A percentile compares a stretch with the other conserved stretches of the same genome.
Evolutionary conservation across 768 basidiomycete genomes (phyloP).

Genomic region (Kwoniella pini): DNA sequence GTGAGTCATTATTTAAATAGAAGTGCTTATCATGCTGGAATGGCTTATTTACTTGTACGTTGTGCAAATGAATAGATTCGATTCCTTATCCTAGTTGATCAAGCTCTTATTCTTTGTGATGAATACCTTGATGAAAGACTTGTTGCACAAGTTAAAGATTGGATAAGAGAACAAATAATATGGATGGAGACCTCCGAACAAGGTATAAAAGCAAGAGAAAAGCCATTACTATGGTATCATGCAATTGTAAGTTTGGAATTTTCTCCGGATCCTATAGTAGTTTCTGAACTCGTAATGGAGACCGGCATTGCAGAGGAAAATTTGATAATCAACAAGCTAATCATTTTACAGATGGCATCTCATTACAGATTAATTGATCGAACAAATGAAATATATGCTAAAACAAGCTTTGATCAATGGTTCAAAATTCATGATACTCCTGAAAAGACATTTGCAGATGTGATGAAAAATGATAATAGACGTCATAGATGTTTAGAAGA

Average conservation of each 20-base stretch:
- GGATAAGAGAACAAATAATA: background rate
- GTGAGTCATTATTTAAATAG: background rate
- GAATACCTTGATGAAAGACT: background rate
- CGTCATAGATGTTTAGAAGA: slow-evolving; percentile 4
- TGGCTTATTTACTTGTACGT: background rate
- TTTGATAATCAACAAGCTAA: too few species aligned
- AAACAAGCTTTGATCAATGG: background rate
- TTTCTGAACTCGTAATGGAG: too few species aligned
- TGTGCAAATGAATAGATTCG: background rate
- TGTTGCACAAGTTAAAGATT: background rate
- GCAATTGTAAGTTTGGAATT: slow-evolving; percentile 2
- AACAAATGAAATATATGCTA: background rate
- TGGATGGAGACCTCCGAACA: slow-evolving; percentile 13
- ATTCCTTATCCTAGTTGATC: slow-evolving; percentile 9
- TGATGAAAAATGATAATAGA: background rate
- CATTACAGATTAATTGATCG: background rate
- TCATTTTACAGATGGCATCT: background rate
- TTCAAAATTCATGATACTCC: background rate
- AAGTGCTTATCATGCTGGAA: too few species aligned
- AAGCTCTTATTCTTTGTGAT: background rate
- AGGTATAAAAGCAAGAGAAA: slow-evolving; percentile 1
- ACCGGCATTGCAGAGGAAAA: too few species aligned
- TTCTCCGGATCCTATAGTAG: too few species aligned
- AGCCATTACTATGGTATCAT: slow-evolving; percentile 7
- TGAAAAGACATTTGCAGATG: background rate